Evolutionary conservation across 2,329 filamentous ascomycete genomes (phyloP).

Genomic region (Cryphonectria radicalis): DNA sequence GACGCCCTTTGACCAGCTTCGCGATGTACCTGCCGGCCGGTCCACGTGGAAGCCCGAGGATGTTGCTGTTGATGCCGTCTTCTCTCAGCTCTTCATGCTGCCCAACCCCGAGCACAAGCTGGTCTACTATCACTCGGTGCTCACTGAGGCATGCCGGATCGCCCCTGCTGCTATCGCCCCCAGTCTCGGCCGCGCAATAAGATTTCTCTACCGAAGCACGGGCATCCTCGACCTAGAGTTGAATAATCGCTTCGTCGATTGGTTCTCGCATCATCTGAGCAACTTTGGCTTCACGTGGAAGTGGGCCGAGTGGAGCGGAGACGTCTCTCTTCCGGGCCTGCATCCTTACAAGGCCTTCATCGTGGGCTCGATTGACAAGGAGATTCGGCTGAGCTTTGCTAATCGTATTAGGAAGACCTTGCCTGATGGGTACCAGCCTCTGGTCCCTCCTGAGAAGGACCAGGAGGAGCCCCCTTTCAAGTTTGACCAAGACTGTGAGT

Average conservation of each 20-base stretch:
- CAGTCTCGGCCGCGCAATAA: constrained; percentile 88
- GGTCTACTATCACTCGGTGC: constrained; percentile 93
- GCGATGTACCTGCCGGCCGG: constrained; percentile 65
- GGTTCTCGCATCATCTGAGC: constrained; percentile 96
- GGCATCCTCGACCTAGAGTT: constrained; percentile 87
- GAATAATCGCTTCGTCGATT: constrained; percentile 86
- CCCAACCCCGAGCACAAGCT: constrained; percentile 89
- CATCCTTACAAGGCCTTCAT: constrained; percentile 95
- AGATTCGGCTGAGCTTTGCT: constrained; percentile 94
- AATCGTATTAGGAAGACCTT: constrained; percentile 94
- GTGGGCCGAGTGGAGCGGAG: constrained; percentile 95
- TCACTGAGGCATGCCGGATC: constrained; percentile 95
- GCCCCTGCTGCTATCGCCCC: constrained; percentile 96
- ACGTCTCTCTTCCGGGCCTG: constrained; percentile 75
- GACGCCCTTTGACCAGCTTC: constrained; percentile 87
- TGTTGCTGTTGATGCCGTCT: constrained; percentile 94
- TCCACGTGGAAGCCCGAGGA: constrained; percentile 98
- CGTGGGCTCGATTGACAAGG: constrained; percentile 87
- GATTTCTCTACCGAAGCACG: constrained; percentile 83
- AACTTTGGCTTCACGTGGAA: constrained; percentile 99
- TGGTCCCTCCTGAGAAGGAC: constrained; percentile 88
- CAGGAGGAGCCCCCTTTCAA: constrained; percentile 97
- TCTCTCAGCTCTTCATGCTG: constrained; percentile 90
- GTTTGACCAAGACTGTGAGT: constrained; percentile 74
- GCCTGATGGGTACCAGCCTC: constrained; percentile 78